Percentiles rank a stretch among this genome's conserved stretches.
These are phyloP conservation scores for Populus davidiana DNA, from an alignment of 345 rosid species.

Conservation along the genomic window DNA sequence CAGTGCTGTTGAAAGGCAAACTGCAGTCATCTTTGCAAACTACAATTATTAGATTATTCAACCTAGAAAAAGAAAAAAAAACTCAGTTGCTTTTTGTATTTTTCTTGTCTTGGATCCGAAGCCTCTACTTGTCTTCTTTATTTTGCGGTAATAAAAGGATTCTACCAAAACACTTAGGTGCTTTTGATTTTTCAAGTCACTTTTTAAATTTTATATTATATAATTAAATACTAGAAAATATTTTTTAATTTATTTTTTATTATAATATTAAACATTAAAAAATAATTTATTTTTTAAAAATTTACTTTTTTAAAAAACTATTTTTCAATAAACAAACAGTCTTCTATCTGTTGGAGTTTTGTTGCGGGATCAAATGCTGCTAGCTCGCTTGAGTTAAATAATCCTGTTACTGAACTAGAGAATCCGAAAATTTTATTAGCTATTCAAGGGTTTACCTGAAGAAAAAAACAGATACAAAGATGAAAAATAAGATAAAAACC, in stretches of 20 bases:
- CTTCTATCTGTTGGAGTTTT: not conserved
- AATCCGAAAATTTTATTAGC: too few species aligned
- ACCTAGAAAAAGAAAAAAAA: not conserved
- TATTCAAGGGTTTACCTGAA: too few species aligned
- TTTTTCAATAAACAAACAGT: too few species aligned
- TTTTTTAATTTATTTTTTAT: too few species aligned
- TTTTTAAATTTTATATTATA: too few species aligned
- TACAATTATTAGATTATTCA: not conserved
- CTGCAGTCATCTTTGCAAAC: not conserved
- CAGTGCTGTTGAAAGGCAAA: not conserved
- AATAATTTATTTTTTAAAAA: too few species aligned
- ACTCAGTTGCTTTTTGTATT: not conserved
- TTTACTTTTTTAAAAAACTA: too few species aligned
- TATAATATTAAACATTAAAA: too few species aligned
- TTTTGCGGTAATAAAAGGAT: not conserved
- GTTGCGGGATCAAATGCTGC: not conserved
- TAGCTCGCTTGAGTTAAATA: not conserved
- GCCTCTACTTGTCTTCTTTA: not conserved
- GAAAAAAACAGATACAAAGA: too few species aligned
- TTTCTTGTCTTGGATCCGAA: not conserved
- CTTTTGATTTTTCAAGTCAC: too few species aligned
- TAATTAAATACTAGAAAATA: too few species aligned
- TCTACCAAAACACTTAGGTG: not conserved
- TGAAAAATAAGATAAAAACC: too few species aligned
- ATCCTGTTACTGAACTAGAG: not conserved